phyloP scores from a whole-genome alignment of 176 grass and related monocot species.

The Aegilops umbellulata region DNA sequence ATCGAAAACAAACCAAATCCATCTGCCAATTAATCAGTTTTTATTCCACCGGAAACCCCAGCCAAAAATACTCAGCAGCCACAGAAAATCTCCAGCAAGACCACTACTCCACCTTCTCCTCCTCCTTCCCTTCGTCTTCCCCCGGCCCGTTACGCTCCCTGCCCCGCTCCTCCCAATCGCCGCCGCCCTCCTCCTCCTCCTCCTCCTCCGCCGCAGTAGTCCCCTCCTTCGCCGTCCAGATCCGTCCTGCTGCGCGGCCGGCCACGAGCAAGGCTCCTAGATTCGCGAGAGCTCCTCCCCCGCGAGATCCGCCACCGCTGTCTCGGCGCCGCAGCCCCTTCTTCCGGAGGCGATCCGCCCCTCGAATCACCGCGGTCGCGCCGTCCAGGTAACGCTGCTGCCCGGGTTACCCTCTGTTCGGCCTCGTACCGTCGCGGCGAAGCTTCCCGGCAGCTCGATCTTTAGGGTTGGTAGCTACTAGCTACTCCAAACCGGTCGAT shows the following conservation, averaged over 20 bases:
- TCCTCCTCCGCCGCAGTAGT: background rate
- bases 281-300: background rate
- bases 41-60: background rate
- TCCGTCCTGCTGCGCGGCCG: background rate
- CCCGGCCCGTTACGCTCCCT: constrained; percentile 19
- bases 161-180: background rate
- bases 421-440: background rate
- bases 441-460: constrained; percentile 12
- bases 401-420: background rate
- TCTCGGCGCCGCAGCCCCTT: background rate
- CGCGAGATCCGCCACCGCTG: constrained; percentile 7
- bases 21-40: background rate
- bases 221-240: background rate
- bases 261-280: background rate
- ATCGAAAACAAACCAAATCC: background rate
- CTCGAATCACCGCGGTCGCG: background rate
- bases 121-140: background rate
- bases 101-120: constrained; percentile 13
- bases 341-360: background rate
- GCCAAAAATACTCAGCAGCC: background rate
- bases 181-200: background rate
- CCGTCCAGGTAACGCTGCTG: constrained; percentile 13
- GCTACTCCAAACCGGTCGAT: background rate
- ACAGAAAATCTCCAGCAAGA: constrained; percentile 46
- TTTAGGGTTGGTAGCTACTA: background rate